A percentile compares a stretch with the other conserved stretches of the same genome.
Conservation (phyloP, 805 yeast species). For the Metschnikowia cubensis region DNA sequence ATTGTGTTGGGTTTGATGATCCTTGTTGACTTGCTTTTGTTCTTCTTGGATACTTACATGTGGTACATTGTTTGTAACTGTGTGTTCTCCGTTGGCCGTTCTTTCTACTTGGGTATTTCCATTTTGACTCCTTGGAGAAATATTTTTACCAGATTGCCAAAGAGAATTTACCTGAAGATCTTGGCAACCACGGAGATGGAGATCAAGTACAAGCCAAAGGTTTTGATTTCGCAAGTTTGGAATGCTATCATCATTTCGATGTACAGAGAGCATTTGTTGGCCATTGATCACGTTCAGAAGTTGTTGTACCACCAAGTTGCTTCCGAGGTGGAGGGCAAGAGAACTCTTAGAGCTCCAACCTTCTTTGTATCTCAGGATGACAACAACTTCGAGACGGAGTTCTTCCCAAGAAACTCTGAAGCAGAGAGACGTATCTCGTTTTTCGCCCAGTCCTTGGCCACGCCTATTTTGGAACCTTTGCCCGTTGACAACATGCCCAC, state of each 20-base stretch:
- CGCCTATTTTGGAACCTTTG: slow-evolving; percentile 97
- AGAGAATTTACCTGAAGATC: slow-evolving; percentile 96
- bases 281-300: slow-evolving; percentile 98
- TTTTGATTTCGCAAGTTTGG: slow-evolving; percentile 97
- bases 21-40: slow-evolving; percentile 86
- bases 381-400: slow-evolving; percentile 89
- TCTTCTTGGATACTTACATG: slow-evolving; percentile 97
- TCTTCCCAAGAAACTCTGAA: slow-evolving; percentile 94
- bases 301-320: slow-evolving; percentile 98
- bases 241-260: slow-evolving; percentile 97
- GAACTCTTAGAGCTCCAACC: slow-evolving; percentile 98
- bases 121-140: slow-evolving; percentile 99
- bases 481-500: slow-evolving; percentile 99
- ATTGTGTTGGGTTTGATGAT: slow-evolving; percentile 90
- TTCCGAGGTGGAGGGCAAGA: slow-evolving; percentile 94
- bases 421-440: slow-evolving; percentile 99
- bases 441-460: slow-evolving; percentile 98
- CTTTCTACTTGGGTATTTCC: slow-evolving; percentile 98
- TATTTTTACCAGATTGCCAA: slow-evolving; percentile 94
- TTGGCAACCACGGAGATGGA: slow-evolving; percentile 99
- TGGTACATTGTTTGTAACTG: slow-evolving; percentile 98
- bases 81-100: slow-evolving; percentile 93
- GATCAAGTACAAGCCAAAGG: slow-evolving; percentile 97
- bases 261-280: slow-evolving; percentile 98
- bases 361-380: slow-evolving; percentile 98